These are phyloP conservation scores for Primulina huaijiensis DNA, from an alignment of 257 asterid species.

Conservation along the genomic window DNA sequence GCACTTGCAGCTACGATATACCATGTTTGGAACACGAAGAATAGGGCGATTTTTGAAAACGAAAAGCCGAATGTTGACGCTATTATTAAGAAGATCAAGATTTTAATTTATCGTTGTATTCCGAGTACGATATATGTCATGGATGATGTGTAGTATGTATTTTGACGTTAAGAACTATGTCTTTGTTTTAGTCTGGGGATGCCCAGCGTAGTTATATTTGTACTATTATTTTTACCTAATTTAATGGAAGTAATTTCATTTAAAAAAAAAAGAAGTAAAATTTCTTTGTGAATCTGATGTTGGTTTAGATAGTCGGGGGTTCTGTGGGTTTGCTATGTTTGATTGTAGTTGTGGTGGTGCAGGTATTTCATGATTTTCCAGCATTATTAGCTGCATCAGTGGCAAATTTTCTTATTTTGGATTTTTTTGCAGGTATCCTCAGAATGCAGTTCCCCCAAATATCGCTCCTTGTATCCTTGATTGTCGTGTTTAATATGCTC, in stretches of 20 bases:
- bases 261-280: not conserved
- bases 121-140: too few relatives aligned
- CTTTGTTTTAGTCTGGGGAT: too few relatives aligned
- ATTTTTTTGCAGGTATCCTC: constrained; percentile 61
- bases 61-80: too few relatives aligned
- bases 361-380: constrained; percentile 21
- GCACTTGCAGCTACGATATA: not conserved
- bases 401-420: constrained; percentile 20
- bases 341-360: constrained; percentile 10
- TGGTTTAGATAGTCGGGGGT: constrained; percentile 10
- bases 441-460: constrained; percentile 83
- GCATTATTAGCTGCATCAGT: constrained; percentile 12
- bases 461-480: constrained; percentile 90
- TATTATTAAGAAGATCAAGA: too few relatives aligned
- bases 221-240: too few relatives aligned
- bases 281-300: constrained; percentile 13
- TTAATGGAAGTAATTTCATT: too few relatives aligned
- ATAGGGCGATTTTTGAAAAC: too few relatives aligned
- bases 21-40: too few relatives aligned
- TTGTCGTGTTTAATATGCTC: constrained; percentile 4
- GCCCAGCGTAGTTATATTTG: too few relatives aligned
- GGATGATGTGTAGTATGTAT: too few relatives aligned
- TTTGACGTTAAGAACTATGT: too few relatives aligned
- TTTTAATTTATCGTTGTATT: too few relatives aligned
- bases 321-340: constrained; percentile 10